Evolutionary conservation across 2,329 filamentous ascomycete species (phyloP), one percentile per base, ranked within the genome.

Genomic region (Xylaria sp.): DNA sequence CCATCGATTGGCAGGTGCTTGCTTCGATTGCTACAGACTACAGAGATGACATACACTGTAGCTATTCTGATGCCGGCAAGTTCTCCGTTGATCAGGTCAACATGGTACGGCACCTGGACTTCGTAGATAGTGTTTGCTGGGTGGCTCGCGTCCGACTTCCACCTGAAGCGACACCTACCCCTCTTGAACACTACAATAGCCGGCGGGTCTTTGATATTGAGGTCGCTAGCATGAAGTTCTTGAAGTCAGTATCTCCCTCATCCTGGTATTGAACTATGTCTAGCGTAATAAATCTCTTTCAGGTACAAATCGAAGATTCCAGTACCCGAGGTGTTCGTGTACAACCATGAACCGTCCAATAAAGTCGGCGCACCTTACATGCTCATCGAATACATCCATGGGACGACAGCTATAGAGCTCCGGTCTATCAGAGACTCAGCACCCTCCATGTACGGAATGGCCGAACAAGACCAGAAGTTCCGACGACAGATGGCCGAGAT

Each of bases 181-280:
- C 55, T 19, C 25, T 51, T 45, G 55, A 43, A 5, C 25, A 4
- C n/a, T 43, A 47, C 15, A 3, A 57, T 17, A 40, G 49, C 35
- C 43, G 17, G 15, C 35, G 17, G n/a, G 46, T 25, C 31, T 45
- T 56, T 17, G 46, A 60, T n/a, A 47, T 56, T 28, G 61, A 63
- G 38, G 23, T 63, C 38, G 61, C 61, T 14, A 60, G 56, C 45
- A 63, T 63, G 56, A 60, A 56, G 33, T 63, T 60, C 33, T 38
- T 63, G 6, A 54, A 49, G 61, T 60, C 0, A 43, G 61, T 57
- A 1, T 1, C 4, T 6, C 1, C 37, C 12, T 15, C 5, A 28
- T 17, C n/a, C 31, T 33, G 7, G 19, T 2, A 15, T 28, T 14
- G 4, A 3, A 33, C 21, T 23, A 6, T n/a, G 14, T 43, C 3